Percentiles rank a stretch among this genome's conserved stretches.
phyloP scores from a whole-genome alignment of 2,329 filamentous ascomycete species.

The Trichoderma sp. region DNA sequence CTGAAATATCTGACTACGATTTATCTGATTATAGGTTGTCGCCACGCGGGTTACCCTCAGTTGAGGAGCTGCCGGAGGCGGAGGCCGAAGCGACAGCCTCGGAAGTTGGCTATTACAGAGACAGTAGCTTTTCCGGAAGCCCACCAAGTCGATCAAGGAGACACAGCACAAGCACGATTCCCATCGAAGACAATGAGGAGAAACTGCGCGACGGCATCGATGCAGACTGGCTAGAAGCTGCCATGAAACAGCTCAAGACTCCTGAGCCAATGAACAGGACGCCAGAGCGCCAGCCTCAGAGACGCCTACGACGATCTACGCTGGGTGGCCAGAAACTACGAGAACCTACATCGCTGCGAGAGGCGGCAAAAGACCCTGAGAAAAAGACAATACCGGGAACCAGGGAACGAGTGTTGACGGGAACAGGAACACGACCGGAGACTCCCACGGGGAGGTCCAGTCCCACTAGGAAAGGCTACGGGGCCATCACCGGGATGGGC shows the following conservation, averaged over 20 bases:
- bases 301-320: conserved; percentile 36
- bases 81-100: conserved; percentile 36
- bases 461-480: conserved; percentile 34
- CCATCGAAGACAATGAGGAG: conserved; percentile 34
- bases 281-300: conserved; percentile 11
- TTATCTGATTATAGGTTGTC: conserved; percentile 45
- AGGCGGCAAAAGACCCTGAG: conserved; percentile 47
- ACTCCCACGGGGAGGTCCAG: conserved; percentile 19
- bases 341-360: conserved; percentile 38
- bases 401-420: conserved; percentile 24
- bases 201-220: conserved; percentile 59
- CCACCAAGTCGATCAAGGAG: conserved; percentile 45
- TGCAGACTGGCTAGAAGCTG: conserved; percentile 46
- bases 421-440: conserved; percentile 23
- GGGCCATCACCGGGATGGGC: conserved; percentile 26
- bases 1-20: conserved; percentile 26
- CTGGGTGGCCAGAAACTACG: conserved; percentile 34
- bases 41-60: conserved; percentile 49
- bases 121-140: conserved; percentile 37
- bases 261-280: conserved; percentile 29
- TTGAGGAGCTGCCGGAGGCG: conserved; percentile 53
- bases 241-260: conserved; percentile 30
- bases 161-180: conserved; percentile 32
- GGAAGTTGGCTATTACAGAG: conserved; percentile 27
- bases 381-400: conserved; percentile 35